A percentile compares a stretch with the other conserved stretches of the same genome.
phyloP scores from a whole-genome alignment of 2,329 filamentous ascomycete genomes.

The Elsinoe arachidis region DNA sequence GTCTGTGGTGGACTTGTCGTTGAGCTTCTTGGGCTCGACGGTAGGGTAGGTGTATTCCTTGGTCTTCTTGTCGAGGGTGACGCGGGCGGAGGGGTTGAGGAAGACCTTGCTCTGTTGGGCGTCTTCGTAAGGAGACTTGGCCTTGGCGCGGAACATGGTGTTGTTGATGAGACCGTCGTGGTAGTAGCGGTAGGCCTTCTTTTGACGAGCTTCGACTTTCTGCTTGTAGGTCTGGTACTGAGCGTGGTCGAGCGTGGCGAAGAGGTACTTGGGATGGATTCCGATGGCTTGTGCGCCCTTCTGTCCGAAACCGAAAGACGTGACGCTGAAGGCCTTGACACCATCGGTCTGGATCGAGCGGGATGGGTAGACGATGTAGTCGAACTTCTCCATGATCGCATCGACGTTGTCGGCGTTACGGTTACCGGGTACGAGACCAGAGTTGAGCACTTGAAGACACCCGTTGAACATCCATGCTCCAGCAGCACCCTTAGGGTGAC shows the following conservation, averaged over 20 bases:
- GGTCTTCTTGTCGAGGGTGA: conserved; percentile 77
- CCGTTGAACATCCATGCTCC: conserved; percentile 99
- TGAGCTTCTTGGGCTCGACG: conserved; percentile 57
- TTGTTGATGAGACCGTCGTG: conserved; percentile 98
- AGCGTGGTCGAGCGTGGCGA: conserved; percentile 79
- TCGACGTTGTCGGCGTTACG: conserved; percentile 97
- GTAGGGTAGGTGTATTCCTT: conserved; percentile 65
- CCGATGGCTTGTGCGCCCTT: conserved; percentile 97
- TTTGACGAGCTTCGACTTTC: conserved; percentile 89
- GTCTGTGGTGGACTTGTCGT: conserved; percentile 58
- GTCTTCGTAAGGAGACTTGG: conserved; percentile 79
- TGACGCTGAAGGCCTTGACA: conserved; percentile 96
- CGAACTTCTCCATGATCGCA: conserved; percentile 91
- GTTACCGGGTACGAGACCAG: conserved; percentile 89
- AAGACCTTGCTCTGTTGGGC: conserved; percentile 80
- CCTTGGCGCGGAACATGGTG: conserved; percentile 92
- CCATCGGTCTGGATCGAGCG: conserved; percentile 94
- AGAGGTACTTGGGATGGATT: conserved; percentile 94
- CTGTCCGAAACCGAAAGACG: conserved; percentile 97
- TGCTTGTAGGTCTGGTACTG: conserved; percentile 73
- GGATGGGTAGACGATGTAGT: conserved; percentile 95
- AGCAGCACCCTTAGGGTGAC: conserved; percentile 97
- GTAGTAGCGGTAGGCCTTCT: conserved; percentile 98
- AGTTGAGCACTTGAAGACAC: conserved; percentile 89
- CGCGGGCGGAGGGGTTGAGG: conserved; percentile 87